A percentile compares a stretch with the other conserved stretches of the same genome.
Conservation (phyloP, 179 eudicot genomes). For the Silene noctiflora region DNA sequence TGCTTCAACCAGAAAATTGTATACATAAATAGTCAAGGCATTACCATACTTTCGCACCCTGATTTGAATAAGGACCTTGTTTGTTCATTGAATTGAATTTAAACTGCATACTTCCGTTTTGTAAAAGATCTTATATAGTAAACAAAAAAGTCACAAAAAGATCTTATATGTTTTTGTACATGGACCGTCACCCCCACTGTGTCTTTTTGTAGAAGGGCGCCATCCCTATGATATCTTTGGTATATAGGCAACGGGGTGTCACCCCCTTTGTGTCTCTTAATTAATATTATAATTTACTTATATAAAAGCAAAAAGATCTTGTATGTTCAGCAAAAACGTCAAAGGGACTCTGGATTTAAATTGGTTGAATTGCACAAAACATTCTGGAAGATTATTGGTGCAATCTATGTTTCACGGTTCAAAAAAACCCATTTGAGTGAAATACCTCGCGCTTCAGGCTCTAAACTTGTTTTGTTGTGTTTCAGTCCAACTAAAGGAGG, state of each 20-base stretch:
- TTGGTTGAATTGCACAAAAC: not conserved
- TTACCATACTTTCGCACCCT: not conserved
- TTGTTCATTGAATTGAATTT: not conserved
- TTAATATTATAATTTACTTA: no score
- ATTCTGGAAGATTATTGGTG: slow-evolving; percentile 2
- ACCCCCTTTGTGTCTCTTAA: no score
- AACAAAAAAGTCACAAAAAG: no score
- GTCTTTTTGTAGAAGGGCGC: no score
- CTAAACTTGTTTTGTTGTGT: slow-evolving; percentile 10
- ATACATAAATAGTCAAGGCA: slow-evolving; percentile 8
- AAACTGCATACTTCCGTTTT: not conserved
- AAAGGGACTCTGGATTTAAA: not conserved
- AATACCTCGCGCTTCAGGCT: not conserved
- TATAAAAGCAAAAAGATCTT: no score
- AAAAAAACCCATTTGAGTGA: not conserved
- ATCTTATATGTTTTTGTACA: no score
- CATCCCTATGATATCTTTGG: no score
- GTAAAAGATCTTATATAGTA: not conserved
- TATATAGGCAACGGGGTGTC: no score
- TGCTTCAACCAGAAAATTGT: not conserved
- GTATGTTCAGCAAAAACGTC: not conserved
- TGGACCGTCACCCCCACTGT: no score
- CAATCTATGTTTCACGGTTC: not conserved
- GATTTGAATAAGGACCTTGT: not conserved
- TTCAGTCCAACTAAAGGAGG: slow-evolving; percentile 88